phyloP scores from a whole-genome alignment of 2,329 filamentous ascomycete genomes.

The Arthrobotrys megalospora region DNA sequence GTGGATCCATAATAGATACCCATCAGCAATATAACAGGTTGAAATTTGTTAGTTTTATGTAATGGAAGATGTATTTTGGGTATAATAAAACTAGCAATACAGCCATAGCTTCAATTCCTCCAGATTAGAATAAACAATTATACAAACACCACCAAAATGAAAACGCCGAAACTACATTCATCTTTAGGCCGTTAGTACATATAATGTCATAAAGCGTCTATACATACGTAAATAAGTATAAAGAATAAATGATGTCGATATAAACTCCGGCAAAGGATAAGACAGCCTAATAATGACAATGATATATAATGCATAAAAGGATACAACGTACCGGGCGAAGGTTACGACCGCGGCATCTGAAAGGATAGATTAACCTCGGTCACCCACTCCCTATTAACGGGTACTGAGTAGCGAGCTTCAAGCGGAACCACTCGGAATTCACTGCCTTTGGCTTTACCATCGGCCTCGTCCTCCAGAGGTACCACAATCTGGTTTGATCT shows the following conservation, averaged over 20 bases:
- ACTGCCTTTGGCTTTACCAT: not conserved
- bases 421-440: conserved; percentile 47
- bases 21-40: not conserved
- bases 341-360: not conserved
- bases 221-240: not conserved
- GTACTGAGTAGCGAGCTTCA: conserved; percentile 32
- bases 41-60: not conserved
- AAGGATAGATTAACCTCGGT: conserved; percentile 52
- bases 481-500: conserved; percentile 45
- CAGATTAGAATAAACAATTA: not conserved
- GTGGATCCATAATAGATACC: not conserved
- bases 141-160: not conserved
- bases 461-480: conserved; percentile 38
- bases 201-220: conserved; percentile 1
- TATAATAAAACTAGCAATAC: conserved; percentile 5
- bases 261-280: not conserved
- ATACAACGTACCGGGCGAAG: not conserved
- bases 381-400: conserved; percentile 45
- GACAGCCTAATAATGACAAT: not conserved
- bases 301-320: not conserved
- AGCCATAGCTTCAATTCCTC: not conserved
- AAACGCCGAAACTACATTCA: conserved; percentile 11
- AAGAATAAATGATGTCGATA: not conserved
- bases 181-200: conserved; percentile 8
- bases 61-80: conserved; percentile 6